These are phyloP conservation scores for Protea cynaroides DNA, from an alignment of 164 flowering plant species.

Conservation along the genomic window DNA sequence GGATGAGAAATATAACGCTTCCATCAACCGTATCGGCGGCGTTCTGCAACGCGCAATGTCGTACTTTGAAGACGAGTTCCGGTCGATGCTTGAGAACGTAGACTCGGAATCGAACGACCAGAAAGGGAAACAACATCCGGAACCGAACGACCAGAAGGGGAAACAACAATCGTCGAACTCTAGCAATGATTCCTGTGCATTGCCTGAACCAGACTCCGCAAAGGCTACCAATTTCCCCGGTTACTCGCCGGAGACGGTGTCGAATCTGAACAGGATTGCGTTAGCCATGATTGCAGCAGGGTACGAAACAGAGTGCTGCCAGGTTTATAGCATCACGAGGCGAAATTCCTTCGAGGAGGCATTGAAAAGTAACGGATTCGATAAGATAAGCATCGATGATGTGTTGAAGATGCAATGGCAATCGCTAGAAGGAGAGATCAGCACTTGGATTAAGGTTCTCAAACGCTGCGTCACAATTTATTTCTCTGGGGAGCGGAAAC, in stretches of 20 bases:
- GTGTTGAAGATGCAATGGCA: conserved; percentile 75
- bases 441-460: conserved; percentile 52
- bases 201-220: conserved; percentile 14
- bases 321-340: conserved; percentile 38
- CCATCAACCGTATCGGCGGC: conserved; percentile 26
- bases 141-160: neutral
- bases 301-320: conserved; percentile 58
- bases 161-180: conserved; percentile 7
- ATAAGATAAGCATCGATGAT: conserved; percentile 57
- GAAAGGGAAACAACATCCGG: conserved; percentile 2
- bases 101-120: neutral
- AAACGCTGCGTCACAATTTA: conserved; percentile 32
- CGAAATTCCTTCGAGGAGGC: conserved; percentile 34
- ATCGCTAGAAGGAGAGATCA: conserved; percentile 49
- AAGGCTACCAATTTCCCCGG: conserved; percentile 26
- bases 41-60: conserved; percentile 54
- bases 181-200: conserved; percentile 8
- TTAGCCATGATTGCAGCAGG: conserved; percentile 53
- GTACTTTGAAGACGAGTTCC: conserved; percentile 65
- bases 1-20: conserved; percentile 2
- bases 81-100: conserved; percentile 43
- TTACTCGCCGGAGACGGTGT: conserved; percentile 33
- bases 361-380: conserved; percentile 37
- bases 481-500: conserved; percentile 45
- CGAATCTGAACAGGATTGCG: conserved; percentile 35